Base-by-base conservation (phyloP, 148 eudicot genomes). In the Camellia sinensis region DNA sequence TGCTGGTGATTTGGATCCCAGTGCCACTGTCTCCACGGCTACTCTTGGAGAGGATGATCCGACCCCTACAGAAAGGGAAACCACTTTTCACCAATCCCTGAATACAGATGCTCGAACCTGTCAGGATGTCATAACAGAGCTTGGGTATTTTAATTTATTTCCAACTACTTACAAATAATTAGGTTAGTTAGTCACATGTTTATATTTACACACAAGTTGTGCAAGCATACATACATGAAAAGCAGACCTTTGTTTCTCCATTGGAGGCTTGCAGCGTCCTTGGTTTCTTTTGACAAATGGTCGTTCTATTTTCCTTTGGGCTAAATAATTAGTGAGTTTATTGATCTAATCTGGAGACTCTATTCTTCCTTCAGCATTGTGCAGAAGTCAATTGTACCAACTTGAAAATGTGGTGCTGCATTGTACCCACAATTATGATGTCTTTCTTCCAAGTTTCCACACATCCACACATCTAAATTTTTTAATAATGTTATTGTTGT, bases 101-200 rank as follows among this genome's bases (percentile, higher is more conserved):
- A 96, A 94, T 86, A 97, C 97, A n/a, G 99, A 97, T 86, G 94
- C 95, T 74, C 89, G 97, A 75, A 97, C 99, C 71, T 97, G 99
- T 88, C 87, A 84, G 85, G 99, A 97, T 88, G 97, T 97, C 84
- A 97, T 97, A 68, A 97, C 97, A 13, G 98, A 97, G 87, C 89
- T 94, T 77, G 99, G 99, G 99, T 94, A 87, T 13, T 79, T 54
- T 69, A 11, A 52, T 72, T 52, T 37, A 17, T 72, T 72, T 21
- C 62, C 41, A 59, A 29, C 70, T 29, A 15, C 37, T 29, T 19
- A 29, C 45, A 53, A n/a, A 12, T 13, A 19, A 21, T 53, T 13
- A 3, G 62, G 21, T 72, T 52, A 37, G 76, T 54, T 29, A 29
- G 12, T 13, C 2, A 74, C 18, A 21, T 73, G 76, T 56, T 29